A percentile compares a stretch with the other conserved stretches of the same genome.
phyloP scores from a whole-genome alignment of 2,329 filamentous ascomycete genomes.

The Simplicillium aogashimaense region DNA sequence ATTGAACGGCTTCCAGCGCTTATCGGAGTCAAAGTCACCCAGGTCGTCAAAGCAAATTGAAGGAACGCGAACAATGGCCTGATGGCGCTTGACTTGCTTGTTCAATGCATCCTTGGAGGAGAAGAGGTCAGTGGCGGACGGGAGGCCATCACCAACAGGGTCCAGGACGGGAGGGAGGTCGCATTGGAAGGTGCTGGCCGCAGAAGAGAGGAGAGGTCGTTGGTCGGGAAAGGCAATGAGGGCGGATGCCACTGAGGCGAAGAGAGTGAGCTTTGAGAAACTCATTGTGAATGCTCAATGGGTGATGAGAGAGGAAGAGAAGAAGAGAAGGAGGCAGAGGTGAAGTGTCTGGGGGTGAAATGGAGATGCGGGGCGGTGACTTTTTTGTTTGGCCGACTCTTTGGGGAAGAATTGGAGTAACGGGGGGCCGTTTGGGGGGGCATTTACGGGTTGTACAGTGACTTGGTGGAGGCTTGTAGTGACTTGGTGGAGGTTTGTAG shows the following conservation, averaged over 20 bases:
- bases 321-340: too few relatives aligned
- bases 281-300: neutral
- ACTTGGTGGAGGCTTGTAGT: too few relatives aligned
- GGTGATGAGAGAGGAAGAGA: too few relatives aligned
- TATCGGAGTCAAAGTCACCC: constrained; percentile 40
- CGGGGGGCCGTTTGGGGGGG: too few relatives aligned
- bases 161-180: constrained; percentile 22
- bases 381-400: too few relatives aligned
- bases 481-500: too few relatives aligned
- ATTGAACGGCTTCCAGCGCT: constrained; percentile 44
- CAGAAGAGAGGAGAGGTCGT: neutral
- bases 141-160: constrained; percentile 20
- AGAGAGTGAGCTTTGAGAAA: constrained; percentile 5
- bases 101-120: constrained; percentile 19
- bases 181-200: constrained; percentile 15
- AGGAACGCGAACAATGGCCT: constrained; percentile 43
- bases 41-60: constrained; percentile 48
- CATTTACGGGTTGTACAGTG: too few relatives aligned
- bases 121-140: constrained; percentile 20
- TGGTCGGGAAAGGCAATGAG: neutral
- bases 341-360: too few relatives aligned
- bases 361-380: too few relatives aligned
- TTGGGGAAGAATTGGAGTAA: too few relatives aligned
- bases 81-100: constrained; percentile 37
- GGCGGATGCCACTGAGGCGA: constrained; percentile 2